Percentiles rank a stretch among this genome's conserved stretches.
Evolutionary conservation across 441 rosid genomes (phyloP).

Genomic region (Populus hybrid): DNA sequence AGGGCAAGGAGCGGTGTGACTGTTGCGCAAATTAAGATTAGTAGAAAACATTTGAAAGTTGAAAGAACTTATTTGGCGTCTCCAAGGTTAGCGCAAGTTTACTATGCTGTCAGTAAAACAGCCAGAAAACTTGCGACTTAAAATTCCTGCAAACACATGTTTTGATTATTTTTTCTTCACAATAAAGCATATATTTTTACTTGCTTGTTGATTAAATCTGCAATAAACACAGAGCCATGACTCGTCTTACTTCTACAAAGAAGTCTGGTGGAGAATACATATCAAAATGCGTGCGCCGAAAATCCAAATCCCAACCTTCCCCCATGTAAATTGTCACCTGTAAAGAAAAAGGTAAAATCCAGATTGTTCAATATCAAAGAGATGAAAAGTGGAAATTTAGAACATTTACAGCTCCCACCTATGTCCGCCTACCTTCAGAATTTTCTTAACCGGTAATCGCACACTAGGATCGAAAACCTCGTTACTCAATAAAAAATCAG

Average conservation of each 20-base stretch:
- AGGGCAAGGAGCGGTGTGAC: neutral
- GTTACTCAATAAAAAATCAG: slow-evolving; percentile 39
- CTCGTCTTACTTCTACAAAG: slow-evolving; percentile 50
- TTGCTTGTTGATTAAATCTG: neutral
- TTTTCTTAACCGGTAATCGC: slow-evolving; percentile 27
- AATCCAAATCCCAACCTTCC: slow-evolving; percentile 78
- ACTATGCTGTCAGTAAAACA: neutral
- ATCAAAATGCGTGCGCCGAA: slow-evolving; percentile 58
- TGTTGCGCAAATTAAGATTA: neutral
- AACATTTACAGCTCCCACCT: neutral
- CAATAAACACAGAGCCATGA: neutral
- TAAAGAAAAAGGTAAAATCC: neutral
- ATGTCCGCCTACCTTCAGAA: slow-evolving; percentile 38
- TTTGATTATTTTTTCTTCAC: neutral
- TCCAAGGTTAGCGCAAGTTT: neutral
- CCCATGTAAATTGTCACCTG: slow-evolving; percentile 67
- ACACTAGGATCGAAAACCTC: slow-evolving; percentile 43
- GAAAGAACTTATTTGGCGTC: neutral
- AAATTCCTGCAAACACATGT: neutral
- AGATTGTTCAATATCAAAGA: slow-evolving; percentile 6
- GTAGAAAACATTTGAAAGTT: neutral
- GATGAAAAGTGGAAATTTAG: neutral
- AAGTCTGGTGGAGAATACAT: slow-evolving; percentile 77
- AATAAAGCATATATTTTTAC: no score
- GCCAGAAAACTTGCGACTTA: neutral